Base-by-base conservation (phyloP, 208 protist genomes). In the Chromosphaera perkinsii region DNA sequence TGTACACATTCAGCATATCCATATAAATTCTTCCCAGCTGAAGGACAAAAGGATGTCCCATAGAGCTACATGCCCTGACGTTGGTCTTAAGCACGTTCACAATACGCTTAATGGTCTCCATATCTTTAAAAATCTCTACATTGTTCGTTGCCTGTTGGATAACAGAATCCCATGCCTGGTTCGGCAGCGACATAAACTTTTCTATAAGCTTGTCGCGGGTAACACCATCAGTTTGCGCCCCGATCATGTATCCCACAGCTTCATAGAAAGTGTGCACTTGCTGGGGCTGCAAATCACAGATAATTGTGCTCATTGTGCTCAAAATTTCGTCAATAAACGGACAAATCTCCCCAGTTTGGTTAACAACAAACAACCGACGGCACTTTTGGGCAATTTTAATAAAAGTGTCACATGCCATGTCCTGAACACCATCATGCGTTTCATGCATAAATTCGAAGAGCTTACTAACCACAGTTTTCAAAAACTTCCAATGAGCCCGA, bases 381-480 rank as follows among this genome's bases (percentile, higher is more conserved):
- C 97, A 95, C 62, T 95, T 87, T 37, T 94, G 80, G 14, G 90
- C 82, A 51, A 99, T 94, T 79, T 99, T 99, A 48, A 99, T 78
- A 63, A 99, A 97, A 0, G 97, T 99, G 66, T 99, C 96, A 69
- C 69, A 98, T 68, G 75, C 95, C 97, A 99, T 99, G 76, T 99
- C 96, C 79, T 99, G 93, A 35, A 99, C 95, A 27, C 96, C 97
- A 3, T 90, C 91, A 75, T 97, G 94, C 27, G 81, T 83, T 69
- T 97, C 96, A 51, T 96, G 89, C 96, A 99, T 99, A 73, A 99
- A 99, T 73, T 99, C 94, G 69, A 99, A 97, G 7, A 99, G 85
- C 75, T 99, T 99, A 31, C 91, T 87, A 1, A 95, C 89, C 2
- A 99, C 96, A 0, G 94, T 97, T 63, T 93, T 92, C 39, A 99